Conservation (phyloP, 2,329 filamentous ascomycete species). For the Didymella pinodella region DNA sequence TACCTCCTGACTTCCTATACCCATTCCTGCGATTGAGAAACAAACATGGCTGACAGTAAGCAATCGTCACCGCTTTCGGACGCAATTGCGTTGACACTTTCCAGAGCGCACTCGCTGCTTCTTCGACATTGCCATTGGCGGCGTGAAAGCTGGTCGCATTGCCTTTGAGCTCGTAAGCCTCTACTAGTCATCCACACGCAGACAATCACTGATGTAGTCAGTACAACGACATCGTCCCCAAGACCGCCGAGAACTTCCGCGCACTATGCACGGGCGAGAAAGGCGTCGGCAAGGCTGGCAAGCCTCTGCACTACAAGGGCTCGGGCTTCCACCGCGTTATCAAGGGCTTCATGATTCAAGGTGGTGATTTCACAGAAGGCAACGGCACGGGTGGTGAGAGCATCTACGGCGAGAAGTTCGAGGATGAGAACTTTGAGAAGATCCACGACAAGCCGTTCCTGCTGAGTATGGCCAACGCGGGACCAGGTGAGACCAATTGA, state of each 20-base stretch:
- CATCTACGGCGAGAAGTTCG: conserved; percentile 97
- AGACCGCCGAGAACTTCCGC: conserved; percentile 96
- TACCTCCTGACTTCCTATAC: background rate
- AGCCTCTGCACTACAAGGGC: conserved; percentile 90
- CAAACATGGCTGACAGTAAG: conserved; percentile 42
- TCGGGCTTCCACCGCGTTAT: conserved; percentile 95
- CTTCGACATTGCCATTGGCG: conserved; percentile 89
- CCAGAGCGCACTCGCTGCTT: conserved; percentile 79
- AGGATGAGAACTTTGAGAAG: conserved; percentile 91
- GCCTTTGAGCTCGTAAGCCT: conserved; percentile 79
- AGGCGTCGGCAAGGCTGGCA: conserved; percentile 79
- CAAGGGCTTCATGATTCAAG: conserved; percentile 98
- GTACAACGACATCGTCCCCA: conserved; percentile 72
- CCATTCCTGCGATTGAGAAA: conserved; percentile 14
- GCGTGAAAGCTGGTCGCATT: conserved; percentile 76
- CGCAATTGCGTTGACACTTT: conserved; percentile 14
- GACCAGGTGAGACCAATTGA: conserved; percentile 70
- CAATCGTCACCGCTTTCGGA: background rate
- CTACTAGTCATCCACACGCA: background rate
- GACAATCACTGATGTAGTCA: conserved; percentile 22
- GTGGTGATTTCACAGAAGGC: conserved; percentile 93
- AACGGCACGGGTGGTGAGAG: conserved; percentile 96
- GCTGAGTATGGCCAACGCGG: conserved; percentile 97
- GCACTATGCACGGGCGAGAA: conserved; percentile 95
- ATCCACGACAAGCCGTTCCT: conserved; percentile 95